Conservation (phyloP, 2,329 filamentous ascomycete genomes). For the Sclerotinia nivalis region DNA sequence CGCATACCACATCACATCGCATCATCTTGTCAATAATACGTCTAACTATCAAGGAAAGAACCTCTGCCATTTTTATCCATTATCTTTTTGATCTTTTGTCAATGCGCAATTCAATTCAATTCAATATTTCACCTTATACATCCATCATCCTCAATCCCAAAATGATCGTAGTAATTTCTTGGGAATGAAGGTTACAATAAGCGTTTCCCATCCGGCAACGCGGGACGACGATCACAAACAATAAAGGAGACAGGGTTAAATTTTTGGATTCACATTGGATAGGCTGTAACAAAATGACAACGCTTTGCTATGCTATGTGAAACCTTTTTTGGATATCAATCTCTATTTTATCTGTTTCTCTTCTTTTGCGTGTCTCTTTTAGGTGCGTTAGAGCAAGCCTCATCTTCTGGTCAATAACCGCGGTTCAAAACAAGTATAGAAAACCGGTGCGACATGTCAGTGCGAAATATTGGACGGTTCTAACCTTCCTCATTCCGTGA, state of each 20-base stretch:
- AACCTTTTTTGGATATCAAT: not conserved
- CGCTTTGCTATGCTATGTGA: not conserved
- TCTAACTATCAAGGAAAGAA: not conserved
- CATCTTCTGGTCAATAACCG: not conserved
- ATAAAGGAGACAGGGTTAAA: not conserved
- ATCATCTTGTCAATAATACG: constrained; percentile 6
- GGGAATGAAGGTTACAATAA: constrained; percentile 13
- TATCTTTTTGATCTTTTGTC: not conserved
- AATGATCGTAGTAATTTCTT: not conserved
- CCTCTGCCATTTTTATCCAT: constrained; percentile 5
- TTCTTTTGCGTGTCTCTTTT: not conserved
- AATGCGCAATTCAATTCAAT: constrained; percentile 3
- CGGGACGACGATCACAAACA: constrained; percentile 15
- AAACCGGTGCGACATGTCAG: not conserved
- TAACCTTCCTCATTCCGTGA: not conserved
- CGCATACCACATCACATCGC: not conserved
- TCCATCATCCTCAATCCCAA: not conserved
- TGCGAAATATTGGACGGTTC: not conserved
- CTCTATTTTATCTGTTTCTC: not conserved
- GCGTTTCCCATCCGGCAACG: not conserved
- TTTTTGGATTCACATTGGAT: not conserved
- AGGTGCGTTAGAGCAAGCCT: not conserved
- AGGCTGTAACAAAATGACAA: not conserved
- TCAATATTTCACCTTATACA: not conserved
- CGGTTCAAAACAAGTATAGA: not conserved